A percentile compares a stretch with the other conserved stretches of the same genome.
Evolutionary conservation across 768 basidiomycete species (phyloP).

Genomic region (Russula brevipes): DNA sequence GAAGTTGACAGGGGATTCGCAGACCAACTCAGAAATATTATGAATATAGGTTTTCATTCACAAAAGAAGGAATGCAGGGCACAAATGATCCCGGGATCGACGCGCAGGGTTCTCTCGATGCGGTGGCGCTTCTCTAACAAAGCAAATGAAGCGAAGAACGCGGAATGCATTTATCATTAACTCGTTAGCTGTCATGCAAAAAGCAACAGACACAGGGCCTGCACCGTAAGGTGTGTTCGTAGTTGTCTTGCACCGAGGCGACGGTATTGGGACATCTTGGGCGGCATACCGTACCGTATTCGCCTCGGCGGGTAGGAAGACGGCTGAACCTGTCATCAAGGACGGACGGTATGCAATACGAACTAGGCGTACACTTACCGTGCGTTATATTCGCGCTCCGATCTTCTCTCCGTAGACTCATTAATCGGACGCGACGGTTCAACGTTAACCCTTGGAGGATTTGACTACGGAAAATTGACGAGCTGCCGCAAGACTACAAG

Average conservation of each 20-base stretch:
- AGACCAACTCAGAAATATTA: neutral
- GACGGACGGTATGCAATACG: neutral
- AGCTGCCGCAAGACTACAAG: neutral
- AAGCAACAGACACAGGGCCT: neutral
- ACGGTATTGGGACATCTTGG: neutral
- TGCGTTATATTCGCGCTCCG: neutral
- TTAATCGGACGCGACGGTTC: neutral
- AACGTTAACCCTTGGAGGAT: neutral
- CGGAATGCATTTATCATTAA: neutral
- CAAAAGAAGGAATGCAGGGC: neutral
- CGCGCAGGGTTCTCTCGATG: neutral
- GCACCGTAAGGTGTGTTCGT: neutral
- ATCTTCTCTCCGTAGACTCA: neutral
- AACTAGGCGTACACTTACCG: neutral
- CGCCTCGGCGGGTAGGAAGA: neutral
- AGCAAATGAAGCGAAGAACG: conserved; percentile 10
- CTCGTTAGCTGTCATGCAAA: neutral
- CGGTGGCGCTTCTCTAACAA: neutral
- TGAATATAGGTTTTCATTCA: neutral
- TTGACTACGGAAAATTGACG: neutral
- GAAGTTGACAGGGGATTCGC: neutral
- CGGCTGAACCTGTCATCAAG: neutral
- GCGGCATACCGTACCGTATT: neutral
- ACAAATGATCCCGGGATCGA: conserved; percentile 14
- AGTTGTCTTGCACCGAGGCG: neutral